Evolutionary conservation across 2,329 filamentous ascomycete species (phyloP), one percentile per base, ranked within the genome.

Genomic region (Fusarium azukiicola): DNA sequence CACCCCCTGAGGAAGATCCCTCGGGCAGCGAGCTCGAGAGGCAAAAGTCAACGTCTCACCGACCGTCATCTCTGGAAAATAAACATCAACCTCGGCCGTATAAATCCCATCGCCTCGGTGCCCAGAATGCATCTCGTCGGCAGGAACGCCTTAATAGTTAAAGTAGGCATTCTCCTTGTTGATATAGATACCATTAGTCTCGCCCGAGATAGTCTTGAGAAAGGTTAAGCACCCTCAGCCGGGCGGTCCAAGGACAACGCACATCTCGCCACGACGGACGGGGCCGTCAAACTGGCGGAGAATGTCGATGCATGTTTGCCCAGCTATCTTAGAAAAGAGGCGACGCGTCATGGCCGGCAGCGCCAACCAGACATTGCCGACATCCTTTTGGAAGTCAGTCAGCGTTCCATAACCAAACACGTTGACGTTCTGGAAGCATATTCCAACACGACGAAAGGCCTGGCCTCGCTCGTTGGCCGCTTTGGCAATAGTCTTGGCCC

Each of bases 41-140:
- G 95, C 95, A 78, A 96, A 96, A 63, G 92, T 93, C 21, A 97
- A 89, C 0, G 96, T 97, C 80, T 97, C 94, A 68, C 95, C 95
- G 21, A 97, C 95, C 3, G 92, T 94, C 80, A 97, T 87, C 86
- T 94, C 92, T 10, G 95, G 94, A 83, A 96, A 96, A 86, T 96
- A 95, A 8, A 95, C 93, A 84, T 97, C 96, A 38, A 95, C 94
- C 85, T 97, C 96, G 70, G 95, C 95, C 0, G 95, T 96, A 87
- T 97, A 97, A 84, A 97, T 96, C 71, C 95, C 95, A 87, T 97
- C 96, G 74, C 96, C 96, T 27, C 95, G 93, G 87, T 96, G 96
- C 72, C 92, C 90, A 9, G 92, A 92, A 85, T 94, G 92, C 95
- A 97, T 97, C 83, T 96, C 91, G 79, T 95, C 87, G 69, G 95